A percentile compares a stretch with the other conserved stretches of the same genome.
Conservation (phyloP, 306 rosid genomes). For the Quercus aquifolioides region DNA sequence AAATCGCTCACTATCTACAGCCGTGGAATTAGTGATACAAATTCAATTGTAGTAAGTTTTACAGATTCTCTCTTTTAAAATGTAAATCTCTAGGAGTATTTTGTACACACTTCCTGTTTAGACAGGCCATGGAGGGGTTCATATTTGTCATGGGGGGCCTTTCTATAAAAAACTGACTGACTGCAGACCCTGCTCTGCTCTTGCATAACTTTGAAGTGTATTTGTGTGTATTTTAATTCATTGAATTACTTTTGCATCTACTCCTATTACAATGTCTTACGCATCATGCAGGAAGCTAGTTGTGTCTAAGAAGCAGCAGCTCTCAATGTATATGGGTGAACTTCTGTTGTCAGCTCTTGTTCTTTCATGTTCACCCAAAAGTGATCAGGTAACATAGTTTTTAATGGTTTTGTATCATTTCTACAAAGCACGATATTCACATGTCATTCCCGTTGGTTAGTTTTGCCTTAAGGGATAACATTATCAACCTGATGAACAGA, state of each 20-base stretch:
- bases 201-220: not conserved
- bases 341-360: slow-evolving; percentile 69
- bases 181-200: not conserved
- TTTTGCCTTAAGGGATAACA: not conserved
- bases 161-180: not conserved
- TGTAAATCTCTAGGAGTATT: no score
- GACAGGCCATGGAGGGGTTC: not conserved
- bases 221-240: not conserved
- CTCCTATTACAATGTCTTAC: not conserved
- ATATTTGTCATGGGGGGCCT: not conserved
- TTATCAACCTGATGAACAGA: slow-evolving; percentile 6
- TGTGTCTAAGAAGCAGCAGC: slow-evolving; percentile 43
- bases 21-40: no score
- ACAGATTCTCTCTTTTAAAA: no score
- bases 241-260: not conserved
- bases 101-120: no score
- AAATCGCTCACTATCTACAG: no score
- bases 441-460: not conserved
- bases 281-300: slow-evolving; percentile 55
- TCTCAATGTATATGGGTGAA: slow-evolving; percentile 47
- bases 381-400: slow-evolving; percentile 59
- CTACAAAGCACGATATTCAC: slow-evolving; percentile 2
- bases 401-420: not conserved
- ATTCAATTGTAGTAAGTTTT: no score
- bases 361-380: slow-evolving; percentile 76